Percentiles rank a stretch among this genome's conserved stretches.
phyloP scores from a whole-genome alignment of 805 yeast genomes.

The Clavispora asparagi region DNA sequence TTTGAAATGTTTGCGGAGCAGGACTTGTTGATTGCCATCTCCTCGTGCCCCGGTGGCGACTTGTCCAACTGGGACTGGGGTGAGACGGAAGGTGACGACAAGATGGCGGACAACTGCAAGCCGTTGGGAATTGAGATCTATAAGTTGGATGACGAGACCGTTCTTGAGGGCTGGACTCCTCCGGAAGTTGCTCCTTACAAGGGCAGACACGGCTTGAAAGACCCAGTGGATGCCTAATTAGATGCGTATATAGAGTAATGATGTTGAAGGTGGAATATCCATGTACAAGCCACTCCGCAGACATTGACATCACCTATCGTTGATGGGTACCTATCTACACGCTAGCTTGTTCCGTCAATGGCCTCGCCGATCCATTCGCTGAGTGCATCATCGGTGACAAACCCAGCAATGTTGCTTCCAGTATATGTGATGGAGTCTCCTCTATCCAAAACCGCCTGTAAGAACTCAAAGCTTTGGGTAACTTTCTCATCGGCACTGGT shows the following conservation, averaged over 20 bases:
- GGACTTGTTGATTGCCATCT: conserved; percentile 57
- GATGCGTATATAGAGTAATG: neutral
- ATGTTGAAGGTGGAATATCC: neutral
- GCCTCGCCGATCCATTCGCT: conserved; percentile 43
- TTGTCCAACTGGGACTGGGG: conserved; percentile 70
- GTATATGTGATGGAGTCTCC: conserved; percentile 30
- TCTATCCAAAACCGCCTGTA: conserved; percentile 20
- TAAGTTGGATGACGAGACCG: conserved; percentile 40
- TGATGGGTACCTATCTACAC: conserved; percentile 2
- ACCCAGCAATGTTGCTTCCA: conserved; percentile 43
- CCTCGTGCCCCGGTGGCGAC: conserved; percentile 71
- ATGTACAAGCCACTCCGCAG: no score
- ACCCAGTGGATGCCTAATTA: conserved; percentile 2
- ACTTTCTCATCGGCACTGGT: conserved; percentile 8
- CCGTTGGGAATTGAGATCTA: conserved; percentile 62
- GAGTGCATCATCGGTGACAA: conserved; percentile 35
- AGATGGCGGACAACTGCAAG: conserved; percentile 59
- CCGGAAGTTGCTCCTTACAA: conserved; percentile 49
- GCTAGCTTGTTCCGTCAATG: conserved; percentile 39
- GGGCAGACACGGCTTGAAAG: conserved; percentile 52
- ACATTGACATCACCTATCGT: no score
- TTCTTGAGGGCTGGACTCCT: conserved; percentile 46
- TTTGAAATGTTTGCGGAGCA: conserved; percentile 66
- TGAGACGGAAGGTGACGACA: conserved; percentile 42
- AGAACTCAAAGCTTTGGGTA: conserved; percentile 27